A percentile compares a stretch with the other conserved stretches of the same genome.
Conservation (phyloP, 164 flowering plant genomes). For the grape (Vitis vinifera) region DNA sequence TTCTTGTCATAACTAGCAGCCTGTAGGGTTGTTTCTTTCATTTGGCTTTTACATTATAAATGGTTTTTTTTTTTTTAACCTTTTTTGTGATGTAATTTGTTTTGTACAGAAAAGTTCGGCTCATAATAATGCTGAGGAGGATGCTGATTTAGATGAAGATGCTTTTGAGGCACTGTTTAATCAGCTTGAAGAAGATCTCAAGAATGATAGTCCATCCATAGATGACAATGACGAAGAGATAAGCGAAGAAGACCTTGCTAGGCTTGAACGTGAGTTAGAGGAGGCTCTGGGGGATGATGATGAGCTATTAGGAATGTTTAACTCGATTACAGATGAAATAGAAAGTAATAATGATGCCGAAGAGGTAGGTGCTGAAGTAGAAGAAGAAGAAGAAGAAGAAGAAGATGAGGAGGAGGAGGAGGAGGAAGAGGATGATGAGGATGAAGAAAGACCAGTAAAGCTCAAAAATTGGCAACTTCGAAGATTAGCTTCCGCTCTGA, state of each 20-base stretch:
- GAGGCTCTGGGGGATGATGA: conserved; percentile 58
- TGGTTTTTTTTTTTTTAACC: not conserved
- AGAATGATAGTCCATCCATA: conserved; percentile 44
- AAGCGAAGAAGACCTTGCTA: conserved; percentile 78
- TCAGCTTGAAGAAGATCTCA: conserved; percentile 82
- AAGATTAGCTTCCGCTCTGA: conserved; percentile 79
- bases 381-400: conserved; percentile 42
- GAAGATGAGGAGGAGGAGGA: conserved; percentile 28
- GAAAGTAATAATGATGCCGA: conserved; percentile 15
- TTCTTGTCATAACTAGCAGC: no score
- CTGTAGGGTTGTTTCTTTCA: no score
- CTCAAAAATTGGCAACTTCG: conserved; percentile 89
- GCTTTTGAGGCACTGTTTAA: conserved; percentile 79
- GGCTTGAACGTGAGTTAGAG: conserved; percentile 64
- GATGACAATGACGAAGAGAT: conserved; percentile 66
- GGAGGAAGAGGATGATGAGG: conserved; percentile 53
- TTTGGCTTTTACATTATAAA: no score
- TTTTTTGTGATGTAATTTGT: not conserved
- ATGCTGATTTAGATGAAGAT: conserved; percentile 69
- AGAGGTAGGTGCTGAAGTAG: conserved; percentile 34
- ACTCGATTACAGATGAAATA: conserved; percentile 14
- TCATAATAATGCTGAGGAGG: conserved; percentile 16
- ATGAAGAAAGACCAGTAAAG: conserved; percentile 53
- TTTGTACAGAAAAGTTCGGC: conserved; percentile 16
- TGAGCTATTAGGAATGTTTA: conserved; percentile 33